Conservation (phyloP, 164 flowering plant genomes). For the Chimonanthus salicifolius region DNA sequence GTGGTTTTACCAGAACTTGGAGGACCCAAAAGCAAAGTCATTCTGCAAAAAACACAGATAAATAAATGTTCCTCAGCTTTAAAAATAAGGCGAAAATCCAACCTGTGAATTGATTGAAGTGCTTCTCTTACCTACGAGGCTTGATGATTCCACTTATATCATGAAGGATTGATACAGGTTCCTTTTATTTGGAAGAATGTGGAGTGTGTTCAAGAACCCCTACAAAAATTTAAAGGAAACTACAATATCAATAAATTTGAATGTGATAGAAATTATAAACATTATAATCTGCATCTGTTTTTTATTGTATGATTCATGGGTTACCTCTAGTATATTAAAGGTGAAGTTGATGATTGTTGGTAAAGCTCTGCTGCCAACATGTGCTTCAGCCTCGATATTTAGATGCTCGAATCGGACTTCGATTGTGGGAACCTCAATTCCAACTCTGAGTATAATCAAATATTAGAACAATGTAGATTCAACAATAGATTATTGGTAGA, state of each 20-base stretch:
- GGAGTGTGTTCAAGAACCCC: conserved; percentile 8
- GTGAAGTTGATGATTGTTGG: conserved; percentile 56
- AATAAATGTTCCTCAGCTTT: neutral
- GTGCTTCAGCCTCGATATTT: conserved; percentile 62
- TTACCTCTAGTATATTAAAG: conserved; percentile 8
- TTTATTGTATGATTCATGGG: neutral
- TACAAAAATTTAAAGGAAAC: neutral
- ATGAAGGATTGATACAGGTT: conserved; percentile 17
- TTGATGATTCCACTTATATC: conserved; percentile 28
- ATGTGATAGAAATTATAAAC: neutral
- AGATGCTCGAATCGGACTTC: conserved; percentile 76
- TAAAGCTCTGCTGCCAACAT: conserved; percentile 66
- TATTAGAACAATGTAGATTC: neutral
- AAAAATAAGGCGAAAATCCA: neutral
- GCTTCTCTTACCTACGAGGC: conserved; percentile 26
- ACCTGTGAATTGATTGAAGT: neutral
- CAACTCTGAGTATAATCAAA: conserved; percentile 50
- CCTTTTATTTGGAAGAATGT: conserved; percentile 14
- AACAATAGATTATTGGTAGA: neutral
- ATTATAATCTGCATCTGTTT: neutral
- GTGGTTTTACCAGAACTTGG: conserved; percentile 95
- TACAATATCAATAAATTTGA: neutral
- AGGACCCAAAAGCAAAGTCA: conserved; percentile 85
- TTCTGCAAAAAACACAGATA: conserved; percentile 31
- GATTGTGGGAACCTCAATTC: conserved; percentile 67